Evolutionary conservation across 352 stramenopile genomes (phyloP), one percentile per base, ranked within the genome.

Genomic region (Blastocystis sp.): DNA sequence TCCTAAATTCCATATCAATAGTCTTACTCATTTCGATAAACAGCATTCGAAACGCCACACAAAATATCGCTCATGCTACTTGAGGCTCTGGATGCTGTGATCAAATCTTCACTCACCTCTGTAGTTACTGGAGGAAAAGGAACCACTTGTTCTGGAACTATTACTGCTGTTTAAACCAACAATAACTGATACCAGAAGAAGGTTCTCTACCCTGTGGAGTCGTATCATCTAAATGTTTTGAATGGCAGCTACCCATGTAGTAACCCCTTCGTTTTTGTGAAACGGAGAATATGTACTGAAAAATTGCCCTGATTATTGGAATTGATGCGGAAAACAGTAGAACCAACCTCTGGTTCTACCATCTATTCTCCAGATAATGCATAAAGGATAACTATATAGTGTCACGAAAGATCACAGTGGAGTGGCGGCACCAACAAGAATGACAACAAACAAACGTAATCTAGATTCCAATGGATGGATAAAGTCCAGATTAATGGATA

Each of bases 11-110:
- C 37, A 48, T 24, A 19, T 62, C 15, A 17, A 3, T 9, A 59
- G 13, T 17, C 70, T 35, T 78, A 81, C 70, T 81, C 70, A 42
- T 64, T 81, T 22, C 70, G 70, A 42, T 81, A 81, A 11, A 81
- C 70, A 19, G 53, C 70, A 42, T 81, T 81, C 15, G 70, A 81
- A 27, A 81, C 70, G 30, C 70, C 70, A 60, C 70, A 81, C 4
- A 81, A 17, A 60, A 81, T 81, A 24, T 64, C 42, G 62, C 19
- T 59, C 40, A 53, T 51, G 44, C 66, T 78, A 57, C 66, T 78
- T 35, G 66, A 78, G 27, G 66, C n/a, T 37, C 33, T 42, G 3
- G 66, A 56, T 35, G 44, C n/a, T n/a, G 40, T 48, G 9, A 48
- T 48, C 9, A 48, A 48, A 9, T 48, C 40, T 48, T 48, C 40